Evolutionary conservation across 768 basidiomycete species (phyloP).

Genomic region (Lentinula aciculospora): DNA sequence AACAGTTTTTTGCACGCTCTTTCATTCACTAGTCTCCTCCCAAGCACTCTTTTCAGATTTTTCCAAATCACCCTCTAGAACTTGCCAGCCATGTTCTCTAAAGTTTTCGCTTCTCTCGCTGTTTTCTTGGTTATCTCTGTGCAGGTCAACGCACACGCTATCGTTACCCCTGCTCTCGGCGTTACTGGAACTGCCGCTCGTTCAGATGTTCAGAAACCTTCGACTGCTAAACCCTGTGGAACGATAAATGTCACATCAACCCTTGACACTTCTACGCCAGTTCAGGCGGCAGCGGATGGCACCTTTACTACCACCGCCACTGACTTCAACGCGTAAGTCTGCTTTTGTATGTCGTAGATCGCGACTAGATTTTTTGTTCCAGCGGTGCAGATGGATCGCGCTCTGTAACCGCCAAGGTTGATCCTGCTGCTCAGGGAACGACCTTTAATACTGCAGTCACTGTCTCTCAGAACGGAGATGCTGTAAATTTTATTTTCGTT

Average conservation of each 20-base stretch:
- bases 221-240: conserved; percentile 13
- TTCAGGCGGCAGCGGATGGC: conserved; percentile 19
- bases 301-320: conserved; percentile 20
- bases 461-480: conserved; percentile 14
- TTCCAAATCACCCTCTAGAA: background rate
- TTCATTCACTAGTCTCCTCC: background rate
- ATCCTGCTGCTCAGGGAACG: conserved; percentile 12
- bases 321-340: conserved; percentile 31
- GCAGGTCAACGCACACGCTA: conserved; percentile 2
- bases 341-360: background rate
- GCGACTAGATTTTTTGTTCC: background rate
- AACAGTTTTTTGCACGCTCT: conserved; percentile 3
- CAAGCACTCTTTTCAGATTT: background rate
- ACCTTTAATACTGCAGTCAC: conserved; percentile 13
- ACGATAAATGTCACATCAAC: conserved; percentile 11
- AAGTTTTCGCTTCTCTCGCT: background rate
- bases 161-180: background rate
- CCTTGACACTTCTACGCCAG: conserved; percentile 16
- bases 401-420: conserved; percentile 11
- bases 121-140: background rate
- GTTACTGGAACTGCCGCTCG: conserved; percentile 12
- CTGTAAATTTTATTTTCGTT: conserved; percentile 5
- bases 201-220: conserved; percentile 15
- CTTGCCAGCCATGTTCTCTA: conserved; percentile 9
- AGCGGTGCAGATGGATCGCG: conserved; percentile 16